These are phyloP conservation scores for Ogataea corticis DNA, from an alignment of 805 yeast genomes.

Conservation along the genomic window DNA sequence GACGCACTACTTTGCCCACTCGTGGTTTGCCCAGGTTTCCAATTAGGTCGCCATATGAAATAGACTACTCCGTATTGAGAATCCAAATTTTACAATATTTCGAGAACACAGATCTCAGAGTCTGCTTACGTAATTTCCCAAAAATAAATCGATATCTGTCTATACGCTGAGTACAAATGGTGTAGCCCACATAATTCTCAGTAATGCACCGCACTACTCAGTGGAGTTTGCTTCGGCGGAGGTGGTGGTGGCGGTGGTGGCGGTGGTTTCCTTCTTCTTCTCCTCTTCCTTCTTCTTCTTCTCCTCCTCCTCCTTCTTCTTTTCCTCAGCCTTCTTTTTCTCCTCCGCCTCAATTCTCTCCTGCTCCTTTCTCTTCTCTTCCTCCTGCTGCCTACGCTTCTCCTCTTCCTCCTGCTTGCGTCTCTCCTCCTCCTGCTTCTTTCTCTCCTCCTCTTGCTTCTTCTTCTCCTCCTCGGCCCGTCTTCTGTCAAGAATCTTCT, in stretches of 20 bases:
- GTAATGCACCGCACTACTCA: too few relatives aligned
- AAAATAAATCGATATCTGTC: too few relatives aligned
- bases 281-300: neutral
- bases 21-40: conserved; percentile 18
- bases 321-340: conserved; percentile 5
- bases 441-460: conserved; percentile 7
- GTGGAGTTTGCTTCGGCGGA: too few relatives aligned
- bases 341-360: conserved; percentile 3
- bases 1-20: conserved; percentile 21
- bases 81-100: too few relatives aligned
- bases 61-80: too few relatives aligned
- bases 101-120: too few relatives aligned
- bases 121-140: too few relatives aligned
- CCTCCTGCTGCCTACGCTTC: conserved; percentile 3
- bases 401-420: conserved; percentile 5
- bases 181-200: too few relatives aligned
- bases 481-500: conserved; percentile 3
- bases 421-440: conserved; percentile 3
- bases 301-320: conserved; percentile 2
- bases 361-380: conserved; percentile 2
- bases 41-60: too few relatives aligned
- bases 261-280: neutral
- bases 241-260: neutral
- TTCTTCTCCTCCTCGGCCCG: conserved; percentile 6
- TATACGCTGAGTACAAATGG: too few relatives aligned